These are phyloP conservation scores for Botryotinia calthae DNA, from an alignment of 2,329 filamentous ascomycete species.

Conservation along the genomic window DNA sequence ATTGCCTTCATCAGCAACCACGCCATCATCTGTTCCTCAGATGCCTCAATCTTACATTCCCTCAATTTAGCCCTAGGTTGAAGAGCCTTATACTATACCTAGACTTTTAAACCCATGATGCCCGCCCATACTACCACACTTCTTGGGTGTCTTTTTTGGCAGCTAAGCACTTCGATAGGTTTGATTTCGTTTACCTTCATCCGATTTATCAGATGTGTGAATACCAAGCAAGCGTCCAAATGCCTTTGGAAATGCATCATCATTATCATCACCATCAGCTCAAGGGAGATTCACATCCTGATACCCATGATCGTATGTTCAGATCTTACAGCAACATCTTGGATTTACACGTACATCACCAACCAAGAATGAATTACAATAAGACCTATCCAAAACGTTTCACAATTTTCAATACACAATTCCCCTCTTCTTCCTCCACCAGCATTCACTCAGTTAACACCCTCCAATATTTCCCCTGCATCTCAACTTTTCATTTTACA, in stretches of 20 bases:
- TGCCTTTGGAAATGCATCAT: background rate
- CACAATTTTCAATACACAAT: background rate
- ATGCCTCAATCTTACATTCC: background rate
- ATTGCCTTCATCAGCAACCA: background rate
- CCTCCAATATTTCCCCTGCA: background rate
- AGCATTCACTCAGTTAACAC: background rate
- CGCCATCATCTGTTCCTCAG: background rate
- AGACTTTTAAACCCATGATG: background rate
- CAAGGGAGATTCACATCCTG: background rate
- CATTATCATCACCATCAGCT: background rate
- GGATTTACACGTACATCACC: background rate
- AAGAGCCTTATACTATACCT: background rate
- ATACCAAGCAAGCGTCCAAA: background rate
- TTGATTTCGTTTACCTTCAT: background rate
- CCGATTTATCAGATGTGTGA: background rate
- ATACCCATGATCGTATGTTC: background rate
- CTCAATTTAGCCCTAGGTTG: too few relatives aligned
- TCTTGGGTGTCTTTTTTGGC: background rate
- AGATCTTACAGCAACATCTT: background rate
- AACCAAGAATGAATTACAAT: background rate
- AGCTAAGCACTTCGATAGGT: background rate
- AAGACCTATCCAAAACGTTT: background rate
- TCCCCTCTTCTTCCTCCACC: background rate
- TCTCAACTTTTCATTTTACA: background rate
- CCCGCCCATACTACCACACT: accelerated